Conservation (phyloP, 139 green algal species). For the Limnomonas spitsbergensis region DNA sequence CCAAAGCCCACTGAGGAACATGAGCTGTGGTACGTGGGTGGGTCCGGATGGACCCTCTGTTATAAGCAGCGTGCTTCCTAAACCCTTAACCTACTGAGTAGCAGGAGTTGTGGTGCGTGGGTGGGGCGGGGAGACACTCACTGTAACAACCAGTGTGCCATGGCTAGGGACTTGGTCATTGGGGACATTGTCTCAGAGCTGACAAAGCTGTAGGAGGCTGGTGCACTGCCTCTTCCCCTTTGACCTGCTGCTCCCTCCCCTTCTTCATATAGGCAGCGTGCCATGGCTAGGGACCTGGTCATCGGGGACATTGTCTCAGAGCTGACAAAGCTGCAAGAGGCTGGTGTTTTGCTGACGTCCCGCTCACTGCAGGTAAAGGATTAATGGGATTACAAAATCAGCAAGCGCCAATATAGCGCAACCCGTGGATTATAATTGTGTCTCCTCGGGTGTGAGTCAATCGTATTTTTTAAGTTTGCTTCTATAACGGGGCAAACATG, state of each 20-base stretch:
- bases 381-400: not conserved
- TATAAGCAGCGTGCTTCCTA: too few species aligned
- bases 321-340: slow-evolving; percentile 42
- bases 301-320: slow-evolving; percentile 37
- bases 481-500: too few species aligned
- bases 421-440: too few species aligned
- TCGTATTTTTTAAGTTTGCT: too few species aligned
- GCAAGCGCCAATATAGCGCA: too few species aligned
- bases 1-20: too few species aligned
- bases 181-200: slow-evolving; percentile 36
- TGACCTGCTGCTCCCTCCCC: slow-evolving; percentile 23
- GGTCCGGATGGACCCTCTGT: too few species aligned
- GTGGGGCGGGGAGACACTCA: too few species aligned
- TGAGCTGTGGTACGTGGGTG: too few species aligned
- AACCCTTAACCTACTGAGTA: too few species aligned
- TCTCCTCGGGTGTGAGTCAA: too few species aligned
- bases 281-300: slow-evolving; percentile 23
- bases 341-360: slow-evolving; percentile 36
- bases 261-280: not conserved
- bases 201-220: slow-evolving; percentile 39
- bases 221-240: slow-evolving; percentile 33
- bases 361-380: slow-evolving; percentile 35
- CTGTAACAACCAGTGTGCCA: not conserved
- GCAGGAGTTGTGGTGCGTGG: too few species aligned
- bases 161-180: slow-evolving; percentile 30